Conservation (phyloP, 2,329 filamentous ascomycete species). For the Albifimbria verrucaria region DNA sequence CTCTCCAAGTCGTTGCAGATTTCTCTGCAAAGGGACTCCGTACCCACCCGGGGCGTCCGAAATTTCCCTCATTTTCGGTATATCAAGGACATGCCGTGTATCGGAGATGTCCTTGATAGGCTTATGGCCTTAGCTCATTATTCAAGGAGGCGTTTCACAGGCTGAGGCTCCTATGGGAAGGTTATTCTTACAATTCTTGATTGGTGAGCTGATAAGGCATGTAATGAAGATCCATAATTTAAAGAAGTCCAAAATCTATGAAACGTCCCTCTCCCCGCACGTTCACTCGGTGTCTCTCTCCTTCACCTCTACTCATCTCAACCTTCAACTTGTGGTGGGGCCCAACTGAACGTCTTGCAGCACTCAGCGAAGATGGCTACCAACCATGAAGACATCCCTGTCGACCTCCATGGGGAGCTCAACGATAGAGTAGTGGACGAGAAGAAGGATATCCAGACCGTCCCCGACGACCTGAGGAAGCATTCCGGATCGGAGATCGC, state of each 20-base stretch:
- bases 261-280: neutral
- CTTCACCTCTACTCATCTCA: neutral
- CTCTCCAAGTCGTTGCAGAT: neutral
- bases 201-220: neutral
- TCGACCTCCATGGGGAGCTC: constrained; percentile 14
- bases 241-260: neutral
- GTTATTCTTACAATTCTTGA: neutral
- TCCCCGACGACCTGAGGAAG: constrained; percentile 9
- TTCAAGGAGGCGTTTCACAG: too few relatives aligned
- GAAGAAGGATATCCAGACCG: constrained; percentile 10
- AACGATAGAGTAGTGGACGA: constrained; percentile 13
- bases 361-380: neutral
- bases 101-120: neutral
- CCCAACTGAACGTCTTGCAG: neutral
- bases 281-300: neutral
- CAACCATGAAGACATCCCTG: constrained; percentile 5
- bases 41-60: neutral
- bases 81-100: neutral
- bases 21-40: neutral
- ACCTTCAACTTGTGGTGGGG: neutral
- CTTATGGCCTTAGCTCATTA: neutral
- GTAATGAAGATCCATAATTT: neutral
- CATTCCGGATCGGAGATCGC: constrained; percentile 1
- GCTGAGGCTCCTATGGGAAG: neutral
- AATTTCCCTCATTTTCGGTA: neutral